Conservation (phyloP, 1,284 basidiomycete species). For the Moesziomyces parantarcticus region DNA sequence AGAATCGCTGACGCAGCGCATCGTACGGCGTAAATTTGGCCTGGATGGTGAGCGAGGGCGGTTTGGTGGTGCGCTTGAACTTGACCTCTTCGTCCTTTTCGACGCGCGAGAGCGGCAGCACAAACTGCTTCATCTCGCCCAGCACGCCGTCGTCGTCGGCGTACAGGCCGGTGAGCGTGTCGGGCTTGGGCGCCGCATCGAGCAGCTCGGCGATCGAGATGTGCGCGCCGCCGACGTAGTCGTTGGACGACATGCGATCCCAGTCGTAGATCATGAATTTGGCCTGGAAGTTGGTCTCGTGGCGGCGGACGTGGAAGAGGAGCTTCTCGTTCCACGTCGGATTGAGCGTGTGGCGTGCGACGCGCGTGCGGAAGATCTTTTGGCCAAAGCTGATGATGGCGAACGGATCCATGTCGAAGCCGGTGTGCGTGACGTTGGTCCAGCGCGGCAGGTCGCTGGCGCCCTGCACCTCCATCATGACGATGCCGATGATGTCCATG, state of each 20-base stretch:
- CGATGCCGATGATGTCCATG: slow-evolving; percentile 89
- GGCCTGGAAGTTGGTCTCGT: slow-evolving; percentile 74
- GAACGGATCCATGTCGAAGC: slow-evolving; percentile 98
- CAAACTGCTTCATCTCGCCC: slow-evolving; percentile 42
- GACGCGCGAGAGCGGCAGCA: slow-evolving; percentile 47
- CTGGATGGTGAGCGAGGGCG: slow-evolving; percentile 69
- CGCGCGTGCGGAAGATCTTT: slow-evolving; percentile 91
- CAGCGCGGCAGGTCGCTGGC: slow-evolving; percentile 86
- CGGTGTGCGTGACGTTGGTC: slow-evolving; percentile 76
- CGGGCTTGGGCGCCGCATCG: slow-evolving; percentile 51
- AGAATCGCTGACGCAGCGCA: slow-evolving; percentile 74
- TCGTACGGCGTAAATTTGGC: slow-evolving; percentile 96
- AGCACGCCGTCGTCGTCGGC: slow-evolving; percentile 36
- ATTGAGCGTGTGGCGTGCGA: slow-evolving; percentile 73
- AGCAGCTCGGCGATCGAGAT: slow-evolving; percentile 54
- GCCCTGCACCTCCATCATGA: slow-evolving; percentile 80
- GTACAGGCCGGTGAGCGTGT: slow-evolving; percentile 57
- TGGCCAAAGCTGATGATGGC: slow-evolving; percentile 95
- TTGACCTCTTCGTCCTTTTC: slow-evolving; percentile 56
- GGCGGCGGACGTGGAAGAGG: slow-evolving; percentile 89
- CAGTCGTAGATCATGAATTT: slow-evolving; percentile 65
- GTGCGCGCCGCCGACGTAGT: slow-evolving; percentile 58
- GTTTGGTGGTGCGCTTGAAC: slow-evolving; percentile 29
- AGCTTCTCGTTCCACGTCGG: slow-evolving; percentile 96
- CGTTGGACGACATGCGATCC: slow-evolving; percentile 64